These are phyloP conservation scores for Phytophthora fragariaefolia DNA, from an alignment of 352 stramenopile genomes.

Conservation along the genomic window DNA sequence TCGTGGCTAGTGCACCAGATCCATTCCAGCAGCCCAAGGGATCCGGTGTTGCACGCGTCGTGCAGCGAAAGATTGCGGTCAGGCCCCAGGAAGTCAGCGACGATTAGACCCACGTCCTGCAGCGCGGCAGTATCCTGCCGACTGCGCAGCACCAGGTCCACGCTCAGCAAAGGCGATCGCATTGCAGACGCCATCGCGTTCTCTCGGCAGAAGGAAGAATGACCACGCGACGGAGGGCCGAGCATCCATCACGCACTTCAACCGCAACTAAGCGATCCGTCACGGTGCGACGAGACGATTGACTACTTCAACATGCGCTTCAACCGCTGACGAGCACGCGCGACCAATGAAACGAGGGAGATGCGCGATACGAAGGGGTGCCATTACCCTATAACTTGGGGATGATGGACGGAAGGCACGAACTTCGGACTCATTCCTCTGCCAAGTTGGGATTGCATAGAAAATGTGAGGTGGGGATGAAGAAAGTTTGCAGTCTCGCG, in stretches of 20 bases:
- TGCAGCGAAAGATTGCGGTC: slow-evolving; percentile 16
- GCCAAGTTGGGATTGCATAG: no score
- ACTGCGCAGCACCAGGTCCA: slow-evolving; percentile 10
- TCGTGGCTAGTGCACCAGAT: slow-evolving; percentile 15
- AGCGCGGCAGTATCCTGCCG: slow-evolving; percentile 2
- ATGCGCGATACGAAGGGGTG: neutral
- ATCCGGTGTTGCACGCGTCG: slow-evolving; percentile 12
- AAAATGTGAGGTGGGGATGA: no score
- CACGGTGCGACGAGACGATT: neutral
- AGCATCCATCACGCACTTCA: slow-evolving; percentile 18
- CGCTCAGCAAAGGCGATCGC: slow-evolving; percentile 1
- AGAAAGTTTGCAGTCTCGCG: no score
- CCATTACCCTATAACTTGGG: neutral
- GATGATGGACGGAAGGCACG: no score
- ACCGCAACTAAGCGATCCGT: slow-evolving; percentile 8
- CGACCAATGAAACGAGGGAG: slow-evolving; percentile 6
- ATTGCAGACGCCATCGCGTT: slow-evolving; percentile 1
- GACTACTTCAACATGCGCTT: slow-evolving; percentile 4
- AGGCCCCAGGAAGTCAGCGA: slow-evolving; percentile 22
- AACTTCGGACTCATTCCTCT: no score
- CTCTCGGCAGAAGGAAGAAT: slow-evolving; percentile 12
- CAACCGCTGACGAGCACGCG: slow-evolving; percentile 3
- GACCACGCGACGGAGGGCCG: neutral
- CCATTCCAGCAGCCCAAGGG: slow-evolving; percentile 20
- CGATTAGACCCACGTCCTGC: slow-evolving; percentile 6